These are phyloP conservation scores for Oligophagozyma castellii DNA, from an alignment of 1,139 yeast genomes.

Conservation along the genomic window DNA sequence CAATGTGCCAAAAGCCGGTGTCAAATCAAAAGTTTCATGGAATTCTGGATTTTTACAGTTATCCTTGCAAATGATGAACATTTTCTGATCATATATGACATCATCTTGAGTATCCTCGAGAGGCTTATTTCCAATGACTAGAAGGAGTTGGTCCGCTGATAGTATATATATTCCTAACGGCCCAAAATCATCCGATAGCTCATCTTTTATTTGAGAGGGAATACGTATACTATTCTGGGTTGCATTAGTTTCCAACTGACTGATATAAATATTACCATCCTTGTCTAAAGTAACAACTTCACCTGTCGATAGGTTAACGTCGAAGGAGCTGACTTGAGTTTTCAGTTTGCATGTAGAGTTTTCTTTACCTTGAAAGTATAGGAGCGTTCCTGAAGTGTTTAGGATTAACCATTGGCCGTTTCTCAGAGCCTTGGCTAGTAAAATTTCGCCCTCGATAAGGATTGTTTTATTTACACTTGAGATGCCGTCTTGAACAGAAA, in stretches of 20 bases:
- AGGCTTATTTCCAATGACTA: constrained; percentile 13
- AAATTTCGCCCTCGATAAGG: no score
- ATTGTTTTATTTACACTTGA: no score
- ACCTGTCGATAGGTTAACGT: constrained; percentile 8
- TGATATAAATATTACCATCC: constrained; percentile 5
- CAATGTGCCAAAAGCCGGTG: constrained; percentile 45
- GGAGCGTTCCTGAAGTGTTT: no score
- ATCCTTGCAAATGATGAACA: constrained; percentile 10
- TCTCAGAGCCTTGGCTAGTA: no score
- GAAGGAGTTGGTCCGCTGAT: constrained; percentile 8
- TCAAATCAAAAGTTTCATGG: constrained; percentile 35
- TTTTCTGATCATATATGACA: constrained; percentile 15
- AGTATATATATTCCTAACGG: constrained; percentile 12
- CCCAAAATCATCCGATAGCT: constrained; percentile 8
- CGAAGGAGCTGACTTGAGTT: no score
- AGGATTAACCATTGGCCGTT: no score
- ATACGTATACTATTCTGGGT: not conserved
- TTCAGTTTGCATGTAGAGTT: no score
- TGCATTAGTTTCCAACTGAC: not conserved
- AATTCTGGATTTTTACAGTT: constrained; percentile 9
- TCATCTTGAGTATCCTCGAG: constrained; percentile 10
- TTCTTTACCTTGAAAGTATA: no score
- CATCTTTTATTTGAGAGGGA: constrained; percentile 10
- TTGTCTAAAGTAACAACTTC: constrained; percentile 5
- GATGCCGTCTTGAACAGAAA: no score